Evolutionary conservation across 306 rosid species (phyloP).

Genomic region (Vigna mungo): DNA sequence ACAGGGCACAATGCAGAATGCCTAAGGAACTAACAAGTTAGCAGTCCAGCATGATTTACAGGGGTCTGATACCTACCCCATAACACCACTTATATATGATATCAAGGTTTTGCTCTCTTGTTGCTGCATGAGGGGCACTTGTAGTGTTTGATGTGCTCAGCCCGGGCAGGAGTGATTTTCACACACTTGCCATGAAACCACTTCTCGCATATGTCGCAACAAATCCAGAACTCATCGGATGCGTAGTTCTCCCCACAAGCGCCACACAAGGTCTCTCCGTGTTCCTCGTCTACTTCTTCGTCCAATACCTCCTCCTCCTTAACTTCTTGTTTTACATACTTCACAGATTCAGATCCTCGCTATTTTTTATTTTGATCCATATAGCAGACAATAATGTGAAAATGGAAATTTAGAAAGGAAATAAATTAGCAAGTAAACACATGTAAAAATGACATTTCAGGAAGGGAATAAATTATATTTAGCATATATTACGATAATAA

Average conservation of each 20-base stretch:
- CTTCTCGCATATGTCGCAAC: slow-evolving; percentile 70
- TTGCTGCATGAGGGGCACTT: slow-evolving; percentile 58
- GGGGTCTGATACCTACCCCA: slow-evolving; percentile 42
- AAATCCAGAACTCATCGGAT: slow-evolving; percentile 52
- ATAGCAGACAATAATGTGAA: neutral
- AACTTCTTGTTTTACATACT: slow-evolving; percentile 47
- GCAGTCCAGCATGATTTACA: slow-evolving; percentile 53
- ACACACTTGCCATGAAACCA: slow-evolving; percentile 60
- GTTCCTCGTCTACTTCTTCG: slow-evolving; percentile 58
- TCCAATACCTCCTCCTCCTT: slow-evolving; percentile 55
- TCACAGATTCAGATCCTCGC: slow-evolving; percentile 57
- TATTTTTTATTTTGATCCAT: slow-evolving; percentile 37
- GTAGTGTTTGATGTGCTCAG: slow-evolving; percentile 54
- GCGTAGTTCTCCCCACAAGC: slow-evolving; percentile 51
- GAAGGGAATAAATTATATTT: neutral
- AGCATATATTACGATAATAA: neutral
- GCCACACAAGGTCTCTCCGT: slow-evolving; percentile 50
- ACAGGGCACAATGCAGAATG: slow-evolving; percentile 3
- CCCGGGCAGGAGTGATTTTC: slow-evolving; percentile 54
- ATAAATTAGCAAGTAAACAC: neutral
- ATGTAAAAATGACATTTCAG: no score
- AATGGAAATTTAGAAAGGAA: slow-evolving; percentile 16
- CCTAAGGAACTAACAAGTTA: slow-evolving; percentile 56
- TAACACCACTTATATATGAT: slow-evolving; percentile 13
- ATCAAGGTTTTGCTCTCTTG: slow-evolving; percentile 59